These are phyloP conservation scores for Herpomyces periplanetae DNA, from an alignment of 2,329 filamentous ascomycete genomes.

Conservation along the genomic window DNA sequence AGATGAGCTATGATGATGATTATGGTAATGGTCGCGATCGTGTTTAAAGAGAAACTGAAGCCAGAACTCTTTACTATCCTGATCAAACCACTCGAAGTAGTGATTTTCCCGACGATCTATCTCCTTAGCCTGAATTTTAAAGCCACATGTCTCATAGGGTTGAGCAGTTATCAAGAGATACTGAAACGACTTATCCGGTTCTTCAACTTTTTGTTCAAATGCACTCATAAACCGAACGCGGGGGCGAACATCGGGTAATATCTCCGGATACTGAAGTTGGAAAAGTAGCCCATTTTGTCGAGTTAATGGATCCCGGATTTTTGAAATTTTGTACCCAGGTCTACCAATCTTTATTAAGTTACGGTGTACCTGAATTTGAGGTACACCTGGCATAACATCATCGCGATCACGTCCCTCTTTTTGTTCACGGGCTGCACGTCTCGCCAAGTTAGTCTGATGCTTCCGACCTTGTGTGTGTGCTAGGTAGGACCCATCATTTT, in stretches of 20 bases:
- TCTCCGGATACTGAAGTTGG: constrained; percentile 79
- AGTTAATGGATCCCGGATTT: constrained; percentile 57
- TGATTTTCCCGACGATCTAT: constrained; percentile 55
- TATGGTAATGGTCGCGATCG: too few relatives aligned
- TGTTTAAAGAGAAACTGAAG: constrained; percentile 94
- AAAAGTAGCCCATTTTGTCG: constrained; percentile 70
- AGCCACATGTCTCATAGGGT: constrained; percentile 85
- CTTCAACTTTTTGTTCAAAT: constrained; percentile 76
- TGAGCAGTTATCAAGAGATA: constrained; percentile 81
- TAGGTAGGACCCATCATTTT: constrained; percentile 94
- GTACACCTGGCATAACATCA: constrained; percentile 30
- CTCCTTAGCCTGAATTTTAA: constrained; percentile 77
- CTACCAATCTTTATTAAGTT: constrained; percentile 80
- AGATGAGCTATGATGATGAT: too few relatives aligned
- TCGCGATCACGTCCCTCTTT: constrained; percentile 33
- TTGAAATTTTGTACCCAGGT: constrained; percentile 90
- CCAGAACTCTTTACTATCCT: constrained; percentile 86
- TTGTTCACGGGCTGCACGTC: constrained; percentile 74
- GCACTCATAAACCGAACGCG: constrained; percentile 90
- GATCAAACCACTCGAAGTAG: constrained; percentile 83
- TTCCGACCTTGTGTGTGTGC: constrained; percentile 94
- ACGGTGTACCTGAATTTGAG: constrained; percentile 20
- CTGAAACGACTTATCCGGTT: constrained; percentile 65
- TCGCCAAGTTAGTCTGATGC: constrained; percentile 88
- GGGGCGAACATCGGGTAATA: constrained; percentile 29